Percentiles rank a stretch among this genome's conserved stretches.
phyloP scores from a whole-genome alignment of 1,284 basidiomycete genomes.

The Cryptococcus floricola region DNA sequence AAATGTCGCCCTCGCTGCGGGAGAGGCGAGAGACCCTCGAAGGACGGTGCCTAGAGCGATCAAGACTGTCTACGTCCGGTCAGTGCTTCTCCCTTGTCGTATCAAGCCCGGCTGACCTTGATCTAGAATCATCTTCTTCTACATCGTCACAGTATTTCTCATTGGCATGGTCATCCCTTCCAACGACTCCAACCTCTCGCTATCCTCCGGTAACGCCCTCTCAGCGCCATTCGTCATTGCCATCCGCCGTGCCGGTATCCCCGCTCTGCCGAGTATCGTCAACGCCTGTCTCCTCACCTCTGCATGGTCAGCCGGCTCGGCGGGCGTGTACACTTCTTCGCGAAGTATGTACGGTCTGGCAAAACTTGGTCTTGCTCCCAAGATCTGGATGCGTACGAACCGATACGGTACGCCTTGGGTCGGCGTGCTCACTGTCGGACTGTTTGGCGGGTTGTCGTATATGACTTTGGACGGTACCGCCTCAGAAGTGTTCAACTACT shows the following conservation, averaged over 20 bases:
- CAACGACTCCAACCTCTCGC: conserved; percentile 55
- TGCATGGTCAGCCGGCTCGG: too few relatives aligned
- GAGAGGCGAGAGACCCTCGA: conserved; percentile 31
- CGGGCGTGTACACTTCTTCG: too few relatives aligned
- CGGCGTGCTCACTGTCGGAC: conserved; percentile 62
- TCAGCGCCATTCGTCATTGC: conserved; percentile 64
- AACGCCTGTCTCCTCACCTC: conserved; percentile 50
- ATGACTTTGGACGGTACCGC: conserved; percentile 61
- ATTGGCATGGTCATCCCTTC: conserved; percentile 71
- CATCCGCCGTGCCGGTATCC: conserved; percentile 63
- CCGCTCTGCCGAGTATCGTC: conserved; percentile 67
- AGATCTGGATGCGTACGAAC: conserved; percentile 59
- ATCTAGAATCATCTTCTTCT: conserved; percentile 61
- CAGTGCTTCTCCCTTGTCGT: conserved; percentile 49
- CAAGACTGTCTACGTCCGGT: conserved; percentile 56
- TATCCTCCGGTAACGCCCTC: conserved; percentile 56
- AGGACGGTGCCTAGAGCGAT: conserved; percentile 7
- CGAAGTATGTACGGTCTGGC: conserved; percentile 54
- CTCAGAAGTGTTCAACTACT: conserved; percentile 70
- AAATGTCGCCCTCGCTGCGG: conserved; percentile 12
- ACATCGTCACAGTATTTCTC: conserved; percentile 55
- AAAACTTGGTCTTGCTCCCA: conserved; percentile 39
- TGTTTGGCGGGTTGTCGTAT: conserved; percentile 76
- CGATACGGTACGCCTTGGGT: conserved; percentile 70
- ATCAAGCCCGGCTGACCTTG: too few relatives aligned